Conservation (phyloP, 345 rosid species). For the Triadica sebifera region DNA sequence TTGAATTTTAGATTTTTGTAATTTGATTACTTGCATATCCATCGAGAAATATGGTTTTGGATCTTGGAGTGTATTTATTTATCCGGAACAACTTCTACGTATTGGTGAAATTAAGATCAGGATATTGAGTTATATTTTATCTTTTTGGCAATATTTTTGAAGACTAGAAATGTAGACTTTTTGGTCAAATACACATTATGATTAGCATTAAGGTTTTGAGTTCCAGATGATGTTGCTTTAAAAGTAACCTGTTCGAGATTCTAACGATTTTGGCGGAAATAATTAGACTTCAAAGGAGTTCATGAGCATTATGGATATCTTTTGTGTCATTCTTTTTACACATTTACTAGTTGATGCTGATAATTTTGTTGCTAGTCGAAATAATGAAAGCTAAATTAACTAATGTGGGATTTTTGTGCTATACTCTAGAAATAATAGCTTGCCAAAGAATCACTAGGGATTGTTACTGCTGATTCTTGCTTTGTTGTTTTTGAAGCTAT, state of each 20-base stretch:
- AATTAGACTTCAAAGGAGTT: neutral
- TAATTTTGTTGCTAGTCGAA: conserved; percentile 1
- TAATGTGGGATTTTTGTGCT: neutral
- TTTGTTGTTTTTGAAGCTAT: neutral
- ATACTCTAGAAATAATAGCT: neutral
- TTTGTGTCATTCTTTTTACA: neutral
- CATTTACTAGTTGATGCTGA: neutral
- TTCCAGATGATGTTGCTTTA: neutral
- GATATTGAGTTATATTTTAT: conserved; percentile 26
- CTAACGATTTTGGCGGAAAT: neutral
- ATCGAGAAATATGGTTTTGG: neutral
- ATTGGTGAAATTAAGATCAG: too few relatives aligned
- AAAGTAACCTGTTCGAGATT: conserved; percentile 25
- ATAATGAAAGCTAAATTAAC: conserved; percentile 4
- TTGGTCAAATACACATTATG: neutral
- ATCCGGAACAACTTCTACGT: too few relatives aligned
- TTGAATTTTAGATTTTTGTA: neutral
- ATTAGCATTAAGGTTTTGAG: neutral
- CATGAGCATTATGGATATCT: neutral
- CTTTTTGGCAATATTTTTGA: neutral
- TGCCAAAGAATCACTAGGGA: neutral
- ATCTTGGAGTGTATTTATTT: neutral
- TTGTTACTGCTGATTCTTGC: neutral
- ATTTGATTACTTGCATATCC: neutral
- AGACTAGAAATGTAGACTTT: neutral